These are phyloP conservation scores for Sordaria brevicollis DNA, from an alignment of 495 filamentous ascomycete genomes.

Conservation along the genomic window DNA sequence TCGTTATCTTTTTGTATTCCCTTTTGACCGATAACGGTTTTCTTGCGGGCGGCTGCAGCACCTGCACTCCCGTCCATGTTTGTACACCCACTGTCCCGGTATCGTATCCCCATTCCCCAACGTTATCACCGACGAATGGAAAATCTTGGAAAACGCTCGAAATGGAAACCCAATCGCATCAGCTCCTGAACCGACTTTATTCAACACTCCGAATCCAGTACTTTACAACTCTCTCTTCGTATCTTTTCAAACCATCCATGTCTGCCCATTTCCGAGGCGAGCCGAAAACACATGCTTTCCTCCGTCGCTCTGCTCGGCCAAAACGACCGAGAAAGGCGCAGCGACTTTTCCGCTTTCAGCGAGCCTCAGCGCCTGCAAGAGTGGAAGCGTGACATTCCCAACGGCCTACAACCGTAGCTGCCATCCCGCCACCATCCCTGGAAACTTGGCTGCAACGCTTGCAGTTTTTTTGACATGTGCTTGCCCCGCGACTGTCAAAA, in stretches of 20 bases:
- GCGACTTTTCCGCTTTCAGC: not conserved
- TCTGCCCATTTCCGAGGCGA: not conserved
- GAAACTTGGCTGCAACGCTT: not conserved
- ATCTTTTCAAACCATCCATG: too few relatives aligned
- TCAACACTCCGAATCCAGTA: not conserved
- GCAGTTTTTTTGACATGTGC: not conserved
- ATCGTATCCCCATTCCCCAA: too few relatives aligned
- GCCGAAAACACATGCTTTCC: not conserved
- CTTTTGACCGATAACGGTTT: not conserved
- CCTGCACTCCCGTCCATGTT: too few relatives aligned
- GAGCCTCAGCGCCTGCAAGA: not conserved
- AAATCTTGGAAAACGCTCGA: not conserved
- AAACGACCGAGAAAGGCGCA: not conserved
- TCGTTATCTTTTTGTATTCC: not conserved
- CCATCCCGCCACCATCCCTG: not conserved
- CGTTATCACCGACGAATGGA: not conserved
- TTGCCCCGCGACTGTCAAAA: not conserved
- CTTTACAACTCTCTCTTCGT: not conserved
- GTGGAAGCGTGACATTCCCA: not conserved
- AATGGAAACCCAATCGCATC: not conserved
- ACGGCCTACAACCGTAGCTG: not conserved
- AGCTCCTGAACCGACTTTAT: not conserved
- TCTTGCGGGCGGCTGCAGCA: not conserved
- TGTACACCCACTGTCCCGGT: not conserved
- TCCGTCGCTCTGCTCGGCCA: not conserved